Percentiles rank a stretch among this genome's conserved stretches.
phyloP scores from a whole-genome alignment of 306 rosid genomes.

The Trifolium fragiferum region DNA sequence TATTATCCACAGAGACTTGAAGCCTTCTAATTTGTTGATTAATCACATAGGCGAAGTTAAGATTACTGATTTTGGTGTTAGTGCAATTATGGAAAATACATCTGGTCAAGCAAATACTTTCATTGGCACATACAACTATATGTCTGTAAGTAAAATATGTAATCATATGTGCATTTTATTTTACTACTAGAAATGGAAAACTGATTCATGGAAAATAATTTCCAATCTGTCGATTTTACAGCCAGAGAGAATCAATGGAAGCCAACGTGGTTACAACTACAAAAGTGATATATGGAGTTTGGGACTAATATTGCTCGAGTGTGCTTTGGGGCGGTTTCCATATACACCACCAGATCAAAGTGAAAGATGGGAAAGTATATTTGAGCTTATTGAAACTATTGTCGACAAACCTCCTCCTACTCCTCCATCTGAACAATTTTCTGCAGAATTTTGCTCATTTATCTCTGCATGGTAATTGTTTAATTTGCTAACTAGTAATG shows the following conservation, averaged over 20 bases:
- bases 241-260: constrained; percentile 94
- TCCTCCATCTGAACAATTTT: constrained; percentile 86
- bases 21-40: constrained; percentile 89
- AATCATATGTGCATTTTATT: constrained; percentile 18
- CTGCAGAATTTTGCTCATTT: constrained; percentile 83
- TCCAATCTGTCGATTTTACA: constrained; percentile 51
- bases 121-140: constrained; percentile 90
- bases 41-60: constrained; percentile 96
- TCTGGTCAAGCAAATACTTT: constrained; percentile 94
- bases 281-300: constrained; percentile 99
- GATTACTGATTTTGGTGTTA: constrained; percentile 98
- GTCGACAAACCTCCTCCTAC: constrained; percentile 83
- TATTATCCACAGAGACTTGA: constrained; percentile 93
- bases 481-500: constrained; percentile 33
- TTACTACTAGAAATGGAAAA: constrained; percentile 4
- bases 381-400: constrained; percentile 88
- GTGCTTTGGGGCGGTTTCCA: constrained; percentile 90
- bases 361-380: constrained; percentile 76
- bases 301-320: constrained; percentile 89
- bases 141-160: constrained; percentile 84
- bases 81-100: constrained; percentile 92
- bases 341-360: constrained; percentile 78
- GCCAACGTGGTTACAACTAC: constrained; percentile 63
- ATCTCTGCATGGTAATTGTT: constrained; percentile 87
- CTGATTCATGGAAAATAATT: constrained; percentile 28